These are phyloP conservation scores for Angomonas desouzai DNA, from an alignment of 208 protist genomes.

Conservation along the genomic window DNA sequence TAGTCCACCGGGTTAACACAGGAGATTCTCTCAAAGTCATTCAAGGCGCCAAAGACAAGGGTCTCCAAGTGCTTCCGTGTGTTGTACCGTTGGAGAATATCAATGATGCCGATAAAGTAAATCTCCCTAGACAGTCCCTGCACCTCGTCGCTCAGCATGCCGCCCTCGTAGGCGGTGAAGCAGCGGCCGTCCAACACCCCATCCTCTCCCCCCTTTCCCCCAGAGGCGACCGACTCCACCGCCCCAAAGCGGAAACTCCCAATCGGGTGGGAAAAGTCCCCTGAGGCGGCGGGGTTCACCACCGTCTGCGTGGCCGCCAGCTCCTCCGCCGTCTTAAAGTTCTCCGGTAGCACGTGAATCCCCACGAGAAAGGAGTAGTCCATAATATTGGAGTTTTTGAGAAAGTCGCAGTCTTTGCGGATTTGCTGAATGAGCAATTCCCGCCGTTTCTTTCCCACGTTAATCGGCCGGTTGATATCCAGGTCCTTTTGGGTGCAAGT, in stretches of 20 bases:
- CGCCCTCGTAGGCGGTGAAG: conserved; percentile 77
- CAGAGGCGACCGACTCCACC: not conserved
- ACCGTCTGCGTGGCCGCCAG: conserved; percentile 1
- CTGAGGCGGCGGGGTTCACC: not conserved
- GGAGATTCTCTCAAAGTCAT: conserved; percentile 81
- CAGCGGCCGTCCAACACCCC: conserved; percentile 49
- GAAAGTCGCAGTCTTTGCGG: conserved; percentile 82
- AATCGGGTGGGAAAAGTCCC: not conserved
- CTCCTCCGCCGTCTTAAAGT: conserved; percentile 3
- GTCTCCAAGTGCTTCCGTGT: conserved; percentile 78
- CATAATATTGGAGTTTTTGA: conserved; percentile 86
- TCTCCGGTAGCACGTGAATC: conserved; percentile 64
- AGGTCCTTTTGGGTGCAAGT: conserved; percentile 91
- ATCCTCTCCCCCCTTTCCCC: not conserved
- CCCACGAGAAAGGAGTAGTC: conserved; percentile 94
- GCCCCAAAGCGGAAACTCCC: not conserved
- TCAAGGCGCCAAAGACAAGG: conserved; percentile 39
- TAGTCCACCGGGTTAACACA: conserved; percentile 82
- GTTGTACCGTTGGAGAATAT: conserved; percentile 92
- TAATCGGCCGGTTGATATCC: conserved; percentile 80
- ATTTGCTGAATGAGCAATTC: conserved; percentile 83
- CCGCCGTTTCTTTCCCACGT: conserved; percentile 60
- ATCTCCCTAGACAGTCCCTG: conserved; percentile 62
- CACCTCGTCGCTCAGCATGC: conserved; percentile 72
- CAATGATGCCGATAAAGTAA: conserved; percentile 94